A percentile compares a stretch with the other conserved stretches of the same genome.
Evolutionary conservation across 805 yeast genomes (phyloP).

Genomic region (Barnettozyma sucrosica): DNA sequence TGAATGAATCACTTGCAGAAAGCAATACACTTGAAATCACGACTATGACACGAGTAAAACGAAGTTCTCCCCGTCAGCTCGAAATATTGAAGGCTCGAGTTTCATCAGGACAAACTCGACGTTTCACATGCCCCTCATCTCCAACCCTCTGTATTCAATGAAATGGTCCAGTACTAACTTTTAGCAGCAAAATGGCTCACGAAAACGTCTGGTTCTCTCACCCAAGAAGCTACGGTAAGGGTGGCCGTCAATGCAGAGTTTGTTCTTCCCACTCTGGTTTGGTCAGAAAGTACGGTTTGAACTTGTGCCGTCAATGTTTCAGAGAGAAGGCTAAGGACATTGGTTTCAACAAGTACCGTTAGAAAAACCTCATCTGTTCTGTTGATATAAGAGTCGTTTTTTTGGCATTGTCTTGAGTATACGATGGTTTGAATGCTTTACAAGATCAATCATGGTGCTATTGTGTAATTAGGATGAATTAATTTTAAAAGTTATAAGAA

Average conservation of each 20-base stretch:
- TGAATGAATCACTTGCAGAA: neutral
- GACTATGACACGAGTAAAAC: too few relatives aligned
- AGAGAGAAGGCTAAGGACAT: slow-evolving; percentile 99
- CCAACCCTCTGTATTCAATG: too few relatives aligned
- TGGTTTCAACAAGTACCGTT: slow-evolving; percentile 99
- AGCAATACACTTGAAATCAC: too few relatives aligned
- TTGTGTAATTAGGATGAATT: slow-evolving; percentile 15
- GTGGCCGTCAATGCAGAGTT: slow-evolving; percentile 99
- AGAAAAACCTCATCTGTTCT: slow-evolving; percentile 30
- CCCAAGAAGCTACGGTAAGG: slow-evolving; percentile 99
- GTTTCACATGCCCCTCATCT: neutral
- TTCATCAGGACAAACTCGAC: too few relatives aligned
- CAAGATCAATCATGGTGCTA: slow-evolving; percentile 12
- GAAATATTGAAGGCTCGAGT: too few relatives aligned
- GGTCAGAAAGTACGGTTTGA: slow-evolving; percentile 99
- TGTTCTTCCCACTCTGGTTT: slow-evolving; percentile 98
- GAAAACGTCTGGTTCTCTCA: slow-evolving; percentile 99
- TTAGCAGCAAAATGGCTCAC: slow-evolving; percentile 90
- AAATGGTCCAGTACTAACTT: slow-evolving; percentile 18
- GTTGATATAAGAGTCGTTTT: slow-evolving; percentile 6
- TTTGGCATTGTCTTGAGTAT: slow-evolving; percentile 7
- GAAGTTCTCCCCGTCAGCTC: too few relatives aligned
- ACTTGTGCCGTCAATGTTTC: slow-evolving; percentile 99
- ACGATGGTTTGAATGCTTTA: slow-evolving; percentile 6
- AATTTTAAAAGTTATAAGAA: slow-evolving; percentile 10